Evolutionary conservation across 2,329 filamentous ascomycete species (phyloP).

Genomic region (Aspergillus alliaceus): DNA sequence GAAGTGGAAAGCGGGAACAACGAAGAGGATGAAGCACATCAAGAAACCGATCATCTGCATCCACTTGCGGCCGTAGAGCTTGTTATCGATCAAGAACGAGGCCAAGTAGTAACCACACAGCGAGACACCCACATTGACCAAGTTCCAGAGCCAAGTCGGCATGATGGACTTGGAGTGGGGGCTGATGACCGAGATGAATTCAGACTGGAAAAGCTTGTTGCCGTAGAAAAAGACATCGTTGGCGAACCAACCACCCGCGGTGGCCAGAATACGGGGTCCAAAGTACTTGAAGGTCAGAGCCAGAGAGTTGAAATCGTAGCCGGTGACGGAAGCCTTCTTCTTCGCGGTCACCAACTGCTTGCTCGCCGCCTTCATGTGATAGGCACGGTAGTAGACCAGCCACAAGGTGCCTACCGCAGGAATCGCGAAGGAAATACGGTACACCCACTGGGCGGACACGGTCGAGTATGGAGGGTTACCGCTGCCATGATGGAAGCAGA

Average conservation of each 20-base stretch:
- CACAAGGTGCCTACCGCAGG: slow-evolving; percentile 88
- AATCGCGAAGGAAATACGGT: slow-evolving; percentile 88
- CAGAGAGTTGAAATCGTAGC: slow-evolving; percentile 86
- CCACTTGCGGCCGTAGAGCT: slow-evolving; percentile 91
- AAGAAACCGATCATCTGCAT: slow-evolving; percentile 96
- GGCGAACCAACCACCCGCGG: slow-evolving; percentile 86
- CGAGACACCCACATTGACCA: slow-evolving; percentile 85
- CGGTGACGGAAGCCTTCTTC: slow-evolving; percentile 82
- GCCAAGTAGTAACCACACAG: slow-evolving; percentile 88
- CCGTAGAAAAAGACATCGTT: slow-evolving; percentile 99
- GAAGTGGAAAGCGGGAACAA: slow-evolving; percentile 86
- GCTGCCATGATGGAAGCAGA: slow-evolving; percentile 81
- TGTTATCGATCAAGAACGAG: slow-evolving; percentile 88
- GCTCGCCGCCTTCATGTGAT: slow-evolving; percentile 86
- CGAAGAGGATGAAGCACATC: slow-evolving; percentile 89
- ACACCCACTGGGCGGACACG: slow-evolving; percentile 82
- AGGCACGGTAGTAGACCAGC: slow-evolving; percentile 94
- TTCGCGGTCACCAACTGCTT: slow-evolving; percentile 81
- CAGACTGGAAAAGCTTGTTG: slow-evolving; percentile 93
- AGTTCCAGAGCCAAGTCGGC: slow-evolving; percentile 86
- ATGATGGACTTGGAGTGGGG: slow-evolving; percentile 70
- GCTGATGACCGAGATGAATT: slow-evolving; percentile 84
- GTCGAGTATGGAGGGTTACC: slow-evolving; percentile 75
- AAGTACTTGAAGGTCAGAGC: slow-evolving; percentile 78
- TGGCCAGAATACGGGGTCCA: slow-evolving; percentile 81